These are phyloP conservation scores for Erigeron philadelphicus DNA, from an alignment of 140 eudicot species.

Conservation along the genomic window DNA sequence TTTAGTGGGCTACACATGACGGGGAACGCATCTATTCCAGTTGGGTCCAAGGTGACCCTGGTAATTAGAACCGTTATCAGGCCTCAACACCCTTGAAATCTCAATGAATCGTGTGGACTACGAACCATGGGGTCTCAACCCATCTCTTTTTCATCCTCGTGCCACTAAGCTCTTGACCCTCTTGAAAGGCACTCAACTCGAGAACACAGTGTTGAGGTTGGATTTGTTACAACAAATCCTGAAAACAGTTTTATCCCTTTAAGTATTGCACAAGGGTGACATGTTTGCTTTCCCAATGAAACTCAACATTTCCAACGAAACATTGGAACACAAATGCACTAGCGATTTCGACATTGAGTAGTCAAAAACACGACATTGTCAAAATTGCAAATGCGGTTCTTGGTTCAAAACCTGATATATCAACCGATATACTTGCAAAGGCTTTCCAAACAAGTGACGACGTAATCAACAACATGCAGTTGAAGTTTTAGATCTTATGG, in stretches of 20 bases:
- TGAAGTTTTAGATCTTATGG: neutral
- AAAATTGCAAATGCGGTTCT: constrained; percentile 27
- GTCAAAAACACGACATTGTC: constrained; percentile 27
- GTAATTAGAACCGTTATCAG: constrained; percentile 23
- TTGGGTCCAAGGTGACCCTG: constrained; percentile 26
- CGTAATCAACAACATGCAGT: neutral
- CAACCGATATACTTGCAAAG: constrained; percentile 23
- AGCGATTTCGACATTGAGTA: constrained; percentile 20
- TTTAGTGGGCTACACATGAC: constrained; percentile 21
- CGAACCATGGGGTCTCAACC: constrained; percentile 28
- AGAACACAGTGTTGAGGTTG: too few species aligned
- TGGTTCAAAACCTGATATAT: constrained; percentile 32
- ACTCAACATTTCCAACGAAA: constrained; percentile 30
- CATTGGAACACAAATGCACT: constrained; percentile 26
- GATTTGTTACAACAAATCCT: constrained; percentile 34
- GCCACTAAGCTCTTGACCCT: constrained; percentile 26
- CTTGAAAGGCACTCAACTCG: constrained; percentile 29
- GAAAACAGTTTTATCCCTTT: constrained; percentile 23
- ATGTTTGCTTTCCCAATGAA: constrained; percentile 27
- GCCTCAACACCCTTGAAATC: constrained; percentile 32
- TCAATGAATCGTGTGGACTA: constrained; percentile 28
- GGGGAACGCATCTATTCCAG: constrained; percentile 27
- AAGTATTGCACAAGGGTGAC: constrained; percentile 24
- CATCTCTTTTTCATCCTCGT: constrained; percentile 33
- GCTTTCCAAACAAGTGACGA: constrained; percentile 21